Evolutionary conservation across 306 rosid species (phyloP).

Genomic region (Elaeagnus macrophylla): DNA sequence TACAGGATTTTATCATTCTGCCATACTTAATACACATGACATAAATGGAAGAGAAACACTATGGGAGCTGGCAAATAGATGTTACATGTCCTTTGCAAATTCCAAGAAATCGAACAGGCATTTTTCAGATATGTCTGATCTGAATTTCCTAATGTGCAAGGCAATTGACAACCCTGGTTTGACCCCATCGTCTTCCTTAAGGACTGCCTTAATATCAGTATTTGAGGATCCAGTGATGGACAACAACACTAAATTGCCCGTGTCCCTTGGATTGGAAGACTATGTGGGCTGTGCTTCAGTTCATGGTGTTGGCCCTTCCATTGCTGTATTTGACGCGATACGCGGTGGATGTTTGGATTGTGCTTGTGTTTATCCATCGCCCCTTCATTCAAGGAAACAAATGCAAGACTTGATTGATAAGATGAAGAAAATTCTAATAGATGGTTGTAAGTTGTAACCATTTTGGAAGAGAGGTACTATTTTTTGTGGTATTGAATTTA

Average conservation of each 20-base stretch:
- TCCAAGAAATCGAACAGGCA: slow-evolving; percentile 71
- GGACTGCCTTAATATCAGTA: slow-evolving; percentile 72
- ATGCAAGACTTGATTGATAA: slow-evolving; percentile 46
- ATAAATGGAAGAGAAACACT: slow-evolving; percentile 40
- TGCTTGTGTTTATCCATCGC: slow-evolving; percentile 61
- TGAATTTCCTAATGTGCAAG: slow-evolving; percentile 84
- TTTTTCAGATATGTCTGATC: slow-evolving; percentile 86
- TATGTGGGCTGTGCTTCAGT: slow-evolving; percentile 66
- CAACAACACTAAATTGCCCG: slow-evolving; percentile 21
- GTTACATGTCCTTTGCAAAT: slow-evolving; percentile 42
- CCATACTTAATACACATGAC: slow-evolving; percentile 73
- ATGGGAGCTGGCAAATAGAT: slow-evolving; percentile 75
- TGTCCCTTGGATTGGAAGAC: slow-evolving; percentile 59
- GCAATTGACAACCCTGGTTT: slow-evolving; percentile 80
- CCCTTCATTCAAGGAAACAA: slow-evolving; percentile 80
- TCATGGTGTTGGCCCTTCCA: slow-evolving; percentile 86
- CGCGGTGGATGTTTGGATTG: slow-evolving; percentile 58
- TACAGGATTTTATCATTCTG: slow-evolving; percentile 91
- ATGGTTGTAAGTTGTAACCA: slow-evolving; percentile 26
- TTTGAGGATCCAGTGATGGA: slow-evolving; percentile 66
- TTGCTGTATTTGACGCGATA: slow-evolving; percentile 67
- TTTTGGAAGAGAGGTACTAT: slow-evolving; percentile 7
- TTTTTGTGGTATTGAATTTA: too few relatives aligned
- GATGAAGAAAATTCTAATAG: slow-evolving; percentile 65
- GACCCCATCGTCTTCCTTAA: slow-evolving; percentile 62